phyloP scores from a whole-genome alignment of 441 rosid genomes.

The Populus hybrid region DNA sequence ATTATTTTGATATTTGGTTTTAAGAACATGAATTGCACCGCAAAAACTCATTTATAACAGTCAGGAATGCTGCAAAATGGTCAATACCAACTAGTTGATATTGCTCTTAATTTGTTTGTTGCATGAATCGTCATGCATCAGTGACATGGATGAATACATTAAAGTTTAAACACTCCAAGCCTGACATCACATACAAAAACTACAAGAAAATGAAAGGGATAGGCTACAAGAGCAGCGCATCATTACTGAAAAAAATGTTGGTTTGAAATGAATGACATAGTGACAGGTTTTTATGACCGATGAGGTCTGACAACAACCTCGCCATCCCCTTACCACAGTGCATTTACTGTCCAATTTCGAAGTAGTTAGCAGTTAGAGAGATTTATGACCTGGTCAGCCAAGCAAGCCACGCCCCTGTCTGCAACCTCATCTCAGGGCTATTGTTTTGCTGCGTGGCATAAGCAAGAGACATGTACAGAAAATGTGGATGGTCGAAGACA shows the following conservation, averaged over 20 bases:
- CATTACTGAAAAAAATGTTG: neutral
- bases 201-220: neutral
- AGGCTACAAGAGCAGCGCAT: neutral
- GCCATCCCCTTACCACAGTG: conserved; percentile 21
- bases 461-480: neutral
- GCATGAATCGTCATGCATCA: neutral
- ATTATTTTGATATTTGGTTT: too few species aligned
- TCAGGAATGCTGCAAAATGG: too few species aligned
- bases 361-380: conserved; percentile 36
- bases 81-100: too few species aligned
- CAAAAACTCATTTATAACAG: too few species aligned
- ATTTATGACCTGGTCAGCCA: conserved; percentile 18
- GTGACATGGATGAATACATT: neutral
- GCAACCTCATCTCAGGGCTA: neutral
- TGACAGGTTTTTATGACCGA: conserved; percentile 20
- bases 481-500: neutral
- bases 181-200: neutral
- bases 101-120: neutral
- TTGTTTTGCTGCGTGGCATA: conserved; percentile 9
- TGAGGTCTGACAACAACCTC: conserved; percentile 18
- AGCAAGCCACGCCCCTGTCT: neutral
- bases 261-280: conserved; percentile 9
- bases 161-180: neutral
- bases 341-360: conserved; percentile 37
- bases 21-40: too few species aligned